Base-by-base conservation (phyloP, 164 flowering plant genomes). In the Umbellularia californica region DNA sequence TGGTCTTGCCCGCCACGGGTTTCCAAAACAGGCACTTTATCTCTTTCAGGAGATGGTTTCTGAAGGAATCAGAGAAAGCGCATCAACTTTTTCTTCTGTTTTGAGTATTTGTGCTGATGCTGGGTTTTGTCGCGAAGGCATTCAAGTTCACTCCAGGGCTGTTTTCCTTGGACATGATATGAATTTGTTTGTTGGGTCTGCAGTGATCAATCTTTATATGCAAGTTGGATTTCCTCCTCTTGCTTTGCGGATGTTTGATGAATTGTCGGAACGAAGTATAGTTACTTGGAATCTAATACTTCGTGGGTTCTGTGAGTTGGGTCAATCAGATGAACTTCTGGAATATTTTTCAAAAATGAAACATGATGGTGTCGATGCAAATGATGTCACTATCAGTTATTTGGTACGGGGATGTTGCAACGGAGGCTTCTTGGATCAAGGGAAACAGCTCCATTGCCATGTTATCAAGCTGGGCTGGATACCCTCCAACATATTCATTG, bases 241-340 rank as follows among this genome's bases (percentile, higher is more conserved):
- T 11, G 91, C 88, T 69, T 63, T 88, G 78, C 74, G 55, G 55
- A 41, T 90, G 83, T 87, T 91, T 66, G 75, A 79, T 77, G 84
- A 80, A 64, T 79, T 91, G 84, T 85, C 83, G 13, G 85, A 81
- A 68, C 76, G 89, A 70, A 90, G 78, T 77, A 74, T 84, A 67
- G 90, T 87, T 0, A 79, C 81, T 1, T 93, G 89, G 92, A 91
- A 91, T 82, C 71, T 85, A 77, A 80, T 88, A 70, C 76, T 93
- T 2, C 84, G 90, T 5, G 86, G 91, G 68, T 78, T 85, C 52
- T 87, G 88, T 70, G 85, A 84, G 68, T 14, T 76, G 78, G 85
- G 89, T 72, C 69, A 71, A 52, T 66, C 77, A 27, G 70, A 79
- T 24, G 83, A 82, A 77, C 33, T 88, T 65, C 47, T 87, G 3